Evolutionary conservation across 495 filamentous ascomycete genomes (phyloP), one percentile per base, ranked within the genome.

Genomic region (Penicillium samsonianum): DNA sequence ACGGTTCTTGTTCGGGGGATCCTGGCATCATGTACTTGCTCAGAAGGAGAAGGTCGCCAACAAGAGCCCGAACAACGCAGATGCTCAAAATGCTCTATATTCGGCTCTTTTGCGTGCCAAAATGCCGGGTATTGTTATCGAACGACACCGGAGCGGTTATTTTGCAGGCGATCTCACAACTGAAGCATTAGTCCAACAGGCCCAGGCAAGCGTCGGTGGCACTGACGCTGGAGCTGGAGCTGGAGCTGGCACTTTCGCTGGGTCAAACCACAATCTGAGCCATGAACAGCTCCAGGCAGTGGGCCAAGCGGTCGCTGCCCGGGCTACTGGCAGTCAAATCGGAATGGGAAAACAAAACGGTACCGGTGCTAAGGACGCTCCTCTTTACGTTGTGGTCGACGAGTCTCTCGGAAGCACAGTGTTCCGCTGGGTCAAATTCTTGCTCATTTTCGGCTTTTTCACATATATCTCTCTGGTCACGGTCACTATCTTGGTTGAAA

Each of bases 361-460:
- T 25, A 82, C 80, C 37, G 90, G 90, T 43, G 86, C 78, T 3
- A 93, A 92, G 73, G 84, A 86, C 35, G 82, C 85, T 42, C 94
- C 92, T 14, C 78, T 98, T 35, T 90, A 98, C 67, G 94, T 98
- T 19, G 91, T 98, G 19, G 91, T 98, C n/a, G 92, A 97, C 59
- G 92, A 98, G 65, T 89, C 90, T 16, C 76, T 89, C 35, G 85
- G 90, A 50, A 85, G 83, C 58, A 79, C 78, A 6, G 77, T 96
- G 48, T 95, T 97, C 71, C 89, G 90, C 67, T 96, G 91, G 92
- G 76, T 92, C 67, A 95, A 90, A 64, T 95, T 96, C 63, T 45
- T 95, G 19, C 64, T 92, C 17, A 87, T 82, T 70, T 96, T 96
- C 59, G 83, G 77, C 44, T 78, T 96, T 33, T 74, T 89, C 67